Base-by-base conservation (phyloP, 1,284 basidiomycete genomes). In the Phylloboletellus chloephorus region DNA sequence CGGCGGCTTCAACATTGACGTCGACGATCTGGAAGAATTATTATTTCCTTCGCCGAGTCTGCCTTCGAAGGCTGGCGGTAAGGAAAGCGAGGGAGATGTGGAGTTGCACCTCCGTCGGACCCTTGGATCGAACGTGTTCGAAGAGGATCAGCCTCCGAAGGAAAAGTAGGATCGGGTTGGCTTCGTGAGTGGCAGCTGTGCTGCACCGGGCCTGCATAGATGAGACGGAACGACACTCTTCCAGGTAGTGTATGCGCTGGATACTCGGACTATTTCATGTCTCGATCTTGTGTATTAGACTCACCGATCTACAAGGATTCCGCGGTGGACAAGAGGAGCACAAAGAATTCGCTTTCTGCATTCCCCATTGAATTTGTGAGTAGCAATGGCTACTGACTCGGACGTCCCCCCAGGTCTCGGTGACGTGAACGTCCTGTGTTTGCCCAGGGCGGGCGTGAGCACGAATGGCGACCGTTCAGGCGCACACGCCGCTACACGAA, bases 111-210 rank as follows among this genome's bases (percentile, higher is more conserved):
- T 85, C 34, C 64, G 78, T 41, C 67, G 69, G 5, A 69, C 67
- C 24, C 63, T 85, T 21, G 82, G 77, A 6, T 73, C 67, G 43
- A 60, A 68, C 17, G 79, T 77, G 49, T 85, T 85, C 58, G 82
- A 84, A 37, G 48, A 51, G 33, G 39, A 46, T 80, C 9, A 70
- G 70, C 33, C 52, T 64, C 15, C 75, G 78, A 55, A 63, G 69
- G 52, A 59, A 54, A 44, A 46, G 44, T 36, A 59, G 58, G 44
- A 37, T 19, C n/a, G n/a, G n/a, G n/a, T n/a, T n/a, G n/a, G n/a
- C n/a, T n/a, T n/a, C n/a, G n/a, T n/a, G n/a, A n/a, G n/a, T n/a
- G n/a, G n/a, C n/a, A n/a, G n/a, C 4, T 36, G 41, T 17, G 22
- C 32, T 20, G 33, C n/a, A n/a, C n/a, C n/a, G n/a, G n/a, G n/a